Evolutionary conservation across 345 rosid species (phyloP), one percentile per base, ranked within the genome.

Genomic region (Salix caprea): DNA sequence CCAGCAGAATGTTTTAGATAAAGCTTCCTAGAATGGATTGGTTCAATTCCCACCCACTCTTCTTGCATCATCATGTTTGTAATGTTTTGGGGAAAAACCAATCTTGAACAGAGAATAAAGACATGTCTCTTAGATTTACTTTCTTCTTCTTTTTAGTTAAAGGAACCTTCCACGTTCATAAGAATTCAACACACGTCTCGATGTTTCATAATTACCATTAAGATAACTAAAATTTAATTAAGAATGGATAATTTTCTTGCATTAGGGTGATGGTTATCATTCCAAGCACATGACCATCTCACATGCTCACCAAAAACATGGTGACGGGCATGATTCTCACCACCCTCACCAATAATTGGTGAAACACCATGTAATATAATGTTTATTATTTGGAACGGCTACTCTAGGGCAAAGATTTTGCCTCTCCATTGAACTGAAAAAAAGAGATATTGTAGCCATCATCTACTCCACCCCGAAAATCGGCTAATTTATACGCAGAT

Each of bases 311-410:
- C 39, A 28, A 28, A 76, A 69, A 76, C 62, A 69, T 76, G 62
- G 74, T 70, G 79, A 42, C n/a, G n/a, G 69, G 42, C 72, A 68
- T 77, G 46, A 62, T 74, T 60, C 70, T 65, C 65, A 40, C 74
- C 61, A 58, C 50, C 67, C 60, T 66, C 82, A 56, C 84, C 82
- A 84, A 84, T 80, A 44, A 84, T 78, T 84, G 82, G 74, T 80
- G 73, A 32, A 67, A 26, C 24, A 19, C 4, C 3, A 1, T 21
- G 15, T n/a, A 40, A 34, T 30, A 66, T 77, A 69, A 12, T 52
- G 70, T 58, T 12, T 34, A 18, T 50, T 73, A 28, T 64, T 4
- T 24, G 40, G 37, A 67, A 28, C 15, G 68, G 67, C 69, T 58
- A 40, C 76, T 44, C n/a, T 1, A 15, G 24, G 14, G 28, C 21